Percentiles rank a stretch among this genome's conserved stretches.
Conservation (phyloP, 768 basidiomycete genomes). For the Trametes maxima region DNA sequence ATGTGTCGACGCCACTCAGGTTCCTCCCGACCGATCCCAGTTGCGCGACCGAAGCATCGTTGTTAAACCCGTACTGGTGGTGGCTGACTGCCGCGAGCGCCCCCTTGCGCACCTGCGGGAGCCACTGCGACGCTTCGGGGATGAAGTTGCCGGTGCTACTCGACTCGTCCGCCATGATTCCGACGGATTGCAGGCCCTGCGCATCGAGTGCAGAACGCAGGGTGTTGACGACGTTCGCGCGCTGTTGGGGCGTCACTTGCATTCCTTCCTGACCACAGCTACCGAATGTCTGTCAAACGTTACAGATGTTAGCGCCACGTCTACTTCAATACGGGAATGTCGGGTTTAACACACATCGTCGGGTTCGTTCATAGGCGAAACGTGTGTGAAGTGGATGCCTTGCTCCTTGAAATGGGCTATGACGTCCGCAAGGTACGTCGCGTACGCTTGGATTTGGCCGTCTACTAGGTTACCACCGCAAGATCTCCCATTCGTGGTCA, state of each 20-base stretch:
- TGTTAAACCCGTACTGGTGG: constrained; percentile 50
- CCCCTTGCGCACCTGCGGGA: constrained; percentile 25
- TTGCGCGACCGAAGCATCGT: constrained; percentile 31
- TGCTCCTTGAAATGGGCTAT: constrained; percentile 41
- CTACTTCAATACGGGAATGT: not conserved
- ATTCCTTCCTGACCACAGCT: constrained; percentile 51
- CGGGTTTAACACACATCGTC: constrained; percentile 7
- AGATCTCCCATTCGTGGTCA: constrained; percentile 23
- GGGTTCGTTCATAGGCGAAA: constrained; percentile 45
- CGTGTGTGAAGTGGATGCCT: constrained; percentile 42
- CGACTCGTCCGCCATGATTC: constrained; percentile 44
- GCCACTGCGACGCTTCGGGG: constrained; percentile 25
- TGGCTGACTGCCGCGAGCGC: constrained; percentile 43
- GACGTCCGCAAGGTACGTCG: constrained; percentile 46
- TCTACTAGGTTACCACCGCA: constrained; percentile 27
- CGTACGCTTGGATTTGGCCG: constrained; percentile 36
- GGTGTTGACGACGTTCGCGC: constrained; percentile 44
- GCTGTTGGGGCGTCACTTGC: constrained; percentile 44
- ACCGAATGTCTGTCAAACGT: constrained; percentile 32
- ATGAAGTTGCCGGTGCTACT: constrained; percentile 29
- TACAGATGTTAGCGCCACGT: constrained; percentile 37
- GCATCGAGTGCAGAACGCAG: constrained; percentile 24
- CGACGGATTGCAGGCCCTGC: constrained; percentile 15
- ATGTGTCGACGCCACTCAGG: constrained; percentile 26
- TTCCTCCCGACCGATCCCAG: constrained; percentile 19